Conservation (phyloP, 164 flowering plant species). For the Kingdonia uniflora region DNA sequence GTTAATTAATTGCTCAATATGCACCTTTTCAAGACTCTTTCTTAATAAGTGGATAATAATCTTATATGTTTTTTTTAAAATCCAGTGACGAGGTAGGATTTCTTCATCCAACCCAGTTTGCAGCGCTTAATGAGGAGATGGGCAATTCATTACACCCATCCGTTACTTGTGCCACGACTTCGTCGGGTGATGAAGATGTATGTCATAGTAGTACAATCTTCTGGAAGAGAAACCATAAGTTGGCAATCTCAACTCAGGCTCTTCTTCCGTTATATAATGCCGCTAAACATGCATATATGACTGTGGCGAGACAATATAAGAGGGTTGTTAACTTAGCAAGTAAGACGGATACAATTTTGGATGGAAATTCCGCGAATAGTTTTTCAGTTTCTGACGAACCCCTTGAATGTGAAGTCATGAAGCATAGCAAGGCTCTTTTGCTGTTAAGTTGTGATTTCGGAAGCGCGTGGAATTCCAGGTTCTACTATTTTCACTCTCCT, state of each 20-base stretch:
- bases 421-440: slow-evolving; percentile 72
- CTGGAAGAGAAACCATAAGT: slow-evolving; percentile 69
- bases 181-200: slow-evolving; percentile 2
- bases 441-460: slow-evolving; percentile 70
- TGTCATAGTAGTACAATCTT: slow-evolving; percentile 22
- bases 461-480: slow-evolving; percentile 97
- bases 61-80: slow-evolving; percentile 2
- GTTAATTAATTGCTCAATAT: too few relatives aligned
- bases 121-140: slow-evolving; percentile 28
- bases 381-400: slow-evolving; percentile 8
- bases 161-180: slow-evolving; percentile 4
- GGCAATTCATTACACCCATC: not conserved
- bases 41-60: not conserved
- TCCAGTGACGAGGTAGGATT: slow-evolving; percentile 85
- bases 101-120: slow-evolving; percentile 77
- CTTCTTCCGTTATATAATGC: slow-evolving; percentile 47
- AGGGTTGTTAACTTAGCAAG: not conserved
- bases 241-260: slow-evolving; percentile 64
- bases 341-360: slow-evolving; percentile 9
- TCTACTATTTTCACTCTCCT: slow-evolving; percentile 1
- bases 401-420: slow-evolving; percentile 54
- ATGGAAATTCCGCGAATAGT: slow-evolving; percentile 9
- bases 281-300: slow-evolving; percentile 51
- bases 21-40: too few relatives aligned
- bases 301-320: slow-evolving; percentile 26